phyloP scores from a whole-genome alignment of 257 asterid genomes.

The Solanum dulcamara region DNA sequence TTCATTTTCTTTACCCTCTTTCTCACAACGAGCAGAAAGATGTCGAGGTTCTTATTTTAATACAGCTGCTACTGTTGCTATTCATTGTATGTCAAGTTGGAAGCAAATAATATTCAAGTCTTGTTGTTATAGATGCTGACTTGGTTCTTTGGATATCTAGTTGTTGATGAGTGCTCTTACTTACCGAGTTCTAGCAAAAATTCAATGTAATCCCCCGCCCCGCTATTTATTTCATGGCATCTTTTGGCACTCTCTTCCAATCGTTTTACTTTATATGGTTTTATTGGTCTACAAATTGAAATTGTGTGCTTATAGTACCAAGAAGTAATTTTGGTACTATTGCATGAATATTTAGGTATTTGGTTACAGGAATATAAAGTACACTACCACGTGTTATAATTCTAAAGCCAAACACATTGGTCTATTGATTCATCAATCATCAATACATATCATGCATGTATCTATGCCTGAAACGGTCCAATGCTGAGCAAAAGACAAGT shows the following conservation, averaged over 20 bases:
- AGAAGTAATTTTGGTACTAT: not conserved
- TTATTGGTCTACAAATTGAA: not conserved
- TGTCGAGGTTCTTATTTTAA: not conserved
- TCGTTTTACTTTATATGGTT: not conserved
- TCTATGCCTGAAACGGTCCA: not conserved
- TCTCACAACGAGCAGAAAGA: not conserved
- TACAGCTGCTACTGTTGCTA: not conserved
- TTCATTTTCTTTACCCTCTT: slow-evolving; percentile 31
- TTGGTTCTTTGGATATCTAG: not conserved
- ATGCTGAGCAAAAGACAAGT: not conserved
- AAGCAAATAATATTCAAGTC: not conserved
- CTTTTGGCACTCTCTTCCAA: not conserved
- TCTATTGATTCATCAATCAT: not conserved
- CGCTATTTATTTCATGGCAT: not conserved
- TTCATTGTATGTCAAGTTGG: not conserved
- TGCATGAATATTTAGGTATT: not conserved
- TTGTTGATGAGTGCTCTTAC: not conserved
- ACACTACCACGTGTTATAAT: not conserved
- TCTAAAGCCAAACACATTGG: not conserved
- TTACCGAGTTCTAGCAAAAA: not conserved
- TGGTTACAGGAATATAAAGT: not conserved
- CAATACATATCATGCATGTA: not conserved
- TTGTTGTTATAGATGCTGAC: not conserved
- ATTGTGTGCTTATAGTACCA: not conserved
- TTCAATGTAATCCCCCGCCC: not conserved